Evolutionary conservation across 2,329 filamentous ascomycete species (phyloP), one percentile per base, ranked within the genome.

Genomic region (Tolypocladium ophioglossoides): DNA sequence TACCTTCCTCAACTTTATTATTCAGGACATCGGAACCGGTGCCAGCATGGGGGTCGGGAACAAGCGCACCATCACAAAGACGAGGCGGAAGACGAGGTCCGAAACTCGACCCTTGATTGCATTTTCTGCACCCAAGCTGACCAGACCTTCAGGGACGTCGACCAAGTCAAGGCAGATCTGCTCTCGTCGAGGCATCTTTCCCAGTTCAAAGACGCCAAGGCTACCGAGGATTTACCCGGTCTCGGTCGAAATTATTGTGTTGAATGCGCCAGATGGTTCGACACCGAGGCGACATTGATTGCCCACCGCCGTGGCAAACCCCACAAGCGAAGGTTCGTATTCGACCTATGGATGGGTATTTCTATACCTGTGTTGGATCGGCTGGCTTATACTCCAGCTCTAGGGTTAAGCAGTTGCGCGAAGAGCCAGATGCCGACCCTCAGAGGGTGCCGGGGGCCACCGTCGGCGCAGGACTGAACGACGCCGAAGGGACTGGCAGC

Each of bases 221-320:
- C 86, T 7, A 74, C 80, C 24, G 92, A 97, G 67, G 94, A 97
- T 64, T 78, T 96, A 38, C 94, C 94, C 3, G 92, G 85, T 0
- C 77, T 96, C 50, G 94, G 94, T 30, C 79, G 83, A 62, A 85
- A 85, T 68, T 97, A 96, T 72, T 99, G 94, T 70, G 78, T 87
- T 18, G 88, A 96, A 71, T 99, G 94, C 70, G 87, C 94, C 58
- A 97, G 95, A 74, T 97, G 89, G 86, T 97, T 95, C 69, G 92
- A 97, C 70, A 87, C 84, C 51, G 87, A 94, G 61, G 71, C 80
- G 63, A 95, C 89, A 62, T 75, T 95, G 55, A 76, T 79, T 38
- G 78, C 82, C 32, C 94, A 99, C 72, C 78, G 78, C 55, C 89
- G 87, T 70, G 90, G 89, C 63, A 99, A 96, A 74, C 89, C 89